Conservation (phyloP, 805 yeast species). For the Ogataea degrootiae region DNA sequence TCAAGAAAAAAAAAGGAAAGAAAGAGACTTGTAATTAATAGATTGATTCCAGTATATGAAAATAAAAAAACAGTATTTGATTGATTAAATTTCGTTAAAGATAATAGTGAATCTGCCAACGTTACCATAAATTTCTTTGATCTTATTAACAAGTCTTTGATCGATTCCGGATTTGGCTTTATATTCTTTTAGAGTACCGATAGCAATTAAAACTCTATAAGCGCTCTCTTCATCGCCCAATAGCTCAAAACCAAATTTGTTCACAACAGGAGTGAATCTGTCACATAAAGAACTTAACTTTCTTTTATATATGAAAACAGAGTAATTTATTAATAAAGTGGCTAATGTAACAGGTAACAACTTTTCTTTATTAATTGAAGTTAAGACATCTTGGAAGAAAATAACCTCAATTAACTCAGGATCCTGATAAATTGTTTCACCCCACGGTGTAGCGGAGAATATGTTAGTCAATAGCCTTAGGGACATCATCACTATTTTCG, state of each 20-base stretch:
- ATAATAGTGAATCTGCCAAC: constrained; percentile 18
- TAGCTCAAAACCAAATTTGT: constrained; percentile 11
- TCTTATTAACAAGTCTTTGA: constrained; percentile 4
- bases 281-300: constrained; percentile 25
- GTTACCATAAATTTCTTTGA: constrained; percentile 5
- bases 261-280: constrained; percentile 22
- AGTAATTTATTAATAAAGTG: constrained; percentile 46
- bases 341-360: constrained; percentile 36
- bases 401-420: constrained; percentile 36
- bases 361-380: constrained; percentile 21
- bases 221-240: constrained; percentile 55
- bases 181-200: constrained; percentile 49
- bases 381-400: constrained; percentile 22
- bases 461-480: constrained; percentile 53
- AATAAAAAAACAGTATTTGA: background rate
- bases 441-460: constrained; percentile 43
- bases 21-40: too few relatives aligned
- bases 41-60: too few relatives aligned
- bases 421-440: constrained; percentile 39
- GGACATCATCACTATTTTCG: constrained; percentile 48
- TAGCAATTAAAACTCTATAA: constrained; percentile 57
- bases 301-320: constrained; percentile 33
- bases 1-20: too few relatives aligned
- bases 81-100: constrained; percentile 17
- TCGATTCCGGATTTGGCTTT: constrained; percentile 6